Percentiles rank a stretch among this genome's conserved stretches.
These are phyloP conservation scores for Oryza rufipogon DNA, from an alignment of 176 grass and related monocot species.

Conservation along the genomic window DNA sequence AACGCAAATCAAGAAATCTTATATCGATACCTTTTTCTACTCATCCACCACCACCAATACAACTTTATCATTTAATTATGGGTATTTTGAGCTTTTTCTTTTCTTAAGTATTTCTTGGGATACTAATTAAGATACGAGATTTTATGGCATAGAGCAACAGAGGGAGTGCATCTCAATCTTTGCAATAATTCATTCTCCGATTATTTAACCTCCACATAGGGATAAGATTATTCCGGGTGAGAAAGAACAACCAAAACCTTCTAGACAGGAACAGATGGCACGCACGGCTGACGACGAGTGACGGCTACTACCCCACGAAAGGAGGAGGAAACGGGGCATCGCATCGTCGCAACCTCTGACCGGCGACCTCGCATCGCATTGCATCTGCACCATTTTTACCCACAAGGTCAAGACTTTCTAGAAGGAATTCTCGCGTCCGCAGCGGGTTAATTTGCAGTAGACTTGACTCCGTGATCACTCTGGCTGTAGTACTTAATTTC, in stretches of 20 bases:
- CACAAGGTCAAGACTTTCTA: slow-evolving; percentile 7
- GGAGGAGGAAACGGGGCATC: slow-evolving; percentile 10
- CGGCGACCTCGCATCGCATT: background rate
- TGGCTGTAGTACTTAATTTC: background rate
- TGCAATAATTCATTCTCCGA: too few relatives aligned
- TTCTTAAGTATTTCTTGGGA: too few relatives aligned
- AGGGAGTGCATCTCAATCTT: too few relatives aligned
- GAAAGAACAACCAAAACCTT: background rate
- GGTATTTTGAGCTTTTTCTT: too few relatives aligned
- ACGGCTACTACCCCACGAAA: background rate
- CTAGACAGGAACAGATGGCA: slow-evolving; percentile 20
- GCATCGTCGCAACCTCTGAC: background rate
- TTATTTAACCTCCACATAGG: too few relatives aligned
- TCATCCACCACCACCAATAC: too few relatives aligned
- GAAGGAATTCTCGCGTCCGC: slow-evolving; percentile 26
- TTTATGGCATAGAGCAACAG: too few relatives aligned
- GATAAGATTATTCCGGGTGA: background rate
- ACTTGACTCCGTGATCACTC: background rate
- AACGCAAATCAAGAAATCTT: too few relatives aligned
- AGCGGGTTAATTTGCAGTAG: background rate
- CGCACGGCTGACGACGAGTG: background rate
- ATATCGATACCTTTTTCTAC: too few relatives aligned
- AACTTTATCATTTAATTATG: too few relatives aligned
- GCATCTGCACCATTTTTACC: background rate
- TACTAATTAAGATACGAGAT: too few relatives aligned